Conservation (phyloP, 805 yeast species). For the Starmerella cellae region DNA sequence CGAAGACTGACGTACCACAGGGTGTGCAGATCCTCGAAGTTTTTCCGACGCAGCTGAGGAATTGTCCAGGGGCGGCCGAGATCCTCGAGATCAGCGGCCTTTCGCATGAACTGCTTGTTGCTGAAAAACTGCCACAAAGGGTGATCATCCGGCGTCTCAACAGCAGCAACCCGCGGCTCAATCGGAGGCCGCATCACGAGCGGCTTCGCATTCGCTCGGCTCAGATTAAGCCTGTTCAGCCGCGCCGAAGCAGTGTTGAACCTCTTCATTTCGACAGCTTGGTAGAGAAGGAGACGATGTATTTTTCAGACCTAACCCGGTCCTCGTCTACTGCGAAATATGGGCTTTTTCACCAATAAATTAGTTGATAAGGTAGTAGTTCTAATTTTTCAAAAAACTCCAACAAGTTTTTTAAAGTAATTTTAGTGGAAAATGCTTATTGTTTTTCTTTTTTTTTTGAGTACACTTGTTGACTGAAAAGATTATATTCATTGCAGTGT, state of each 20-base stretch:
- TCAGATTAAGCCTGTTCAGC: neutral
- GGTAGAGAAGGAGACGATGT: neutral
- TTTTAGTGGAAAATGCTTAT: too few species aligned
- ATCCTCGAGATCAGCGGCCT: conserved; percentile 34
- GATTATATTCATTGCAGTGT: too few species aligned
- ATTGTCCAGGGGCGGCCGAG: conserved; percentile 67
- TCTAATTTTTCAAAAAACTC: too few species aligned
- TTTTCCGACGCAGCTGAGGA: conserved; percentile 78
- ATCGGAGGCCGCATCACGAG: conserved; percentile 66
- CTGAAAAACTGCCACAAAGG: conserved; percentile 90
- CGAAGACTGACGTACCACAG: conserved; percentile 80
- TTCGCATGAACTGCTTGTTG: conserved; percentile 49
- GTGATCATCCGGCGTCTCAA: conserved; percentile 67
- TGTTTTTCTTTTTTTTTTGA: too few species aligned
- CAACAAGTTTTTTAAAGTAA: too few species aligned
- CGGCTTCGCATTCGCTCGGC: conserved; percentile 30
- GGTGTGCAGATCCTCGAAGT: conserved; percentile 80
- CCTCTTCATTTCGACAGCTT: conserved; percentile 7
- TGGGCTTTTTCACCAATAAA: too few species aligned
- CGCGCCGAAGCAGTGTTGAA: conserved; percentile 10
- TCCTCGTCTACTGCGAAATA: too few species aligned
- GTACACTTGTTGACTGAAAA: too few species aligned
- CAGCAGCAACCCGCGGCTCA: conserved; percentile 63
- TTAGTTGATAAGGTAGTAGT: too few species aligned
- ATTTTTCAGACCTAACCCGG: neutral